Evolutionary conservation across 208 protist species (phyloP).

Genomic region (Trichomonas vaginalis): DNA sequence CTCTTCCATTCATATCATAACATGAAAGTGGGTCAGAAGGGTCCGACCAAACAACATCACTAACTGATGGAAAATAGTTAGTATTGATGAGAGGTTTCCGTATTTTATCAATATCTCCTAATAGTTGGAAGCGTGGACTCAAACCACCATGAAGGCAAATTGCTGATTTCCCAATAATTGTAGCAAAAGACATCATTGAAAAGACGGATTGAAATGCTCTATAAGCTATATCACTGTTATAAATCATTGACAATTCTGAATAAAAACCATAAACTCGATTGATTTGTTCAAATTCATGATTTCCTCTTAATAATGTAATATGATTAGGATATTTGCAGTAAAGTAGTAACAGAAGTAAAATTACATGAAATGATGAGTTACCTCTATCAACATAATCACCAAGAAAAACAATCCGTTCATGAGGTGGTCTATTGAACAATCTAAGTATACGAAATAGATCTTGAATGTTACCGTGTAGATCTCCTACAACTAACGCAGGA

Average conservation of each 20-base stretch:
- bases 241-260: constrained; percentile 60
- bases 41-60: constrained; percentile 62
- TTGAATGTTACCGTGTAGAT: neutral
- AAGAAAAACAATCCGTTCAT: neutral
- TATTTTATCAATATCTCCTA: constrained; percentile 66
- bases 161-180: constrained; percentile 50
- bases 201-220: constrained; percentile 94
- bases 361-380: neutral
- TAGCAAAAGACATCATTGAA: constrained; percentile 88
- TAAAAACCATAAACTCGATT: constrained; percentile 84
- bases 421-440: neutral
- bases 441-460: neutral
- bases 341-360: neutral
- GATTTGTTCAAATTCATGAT: constrained; percentile 75
- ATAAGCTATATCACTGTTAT: constrained; percentile 62
- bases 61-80: constrained; percentile 63
- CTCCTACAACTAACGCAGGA: neutral
- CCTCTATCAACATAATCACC: constrained; percentile 18
- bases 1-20: neutral
- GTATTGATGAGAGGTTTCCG: constrained; percentile 58
- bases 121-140: constrained; percentile 49
- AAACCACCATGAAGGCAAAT: constrained; percentile 65
- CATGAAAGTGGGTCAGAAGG: neutral
- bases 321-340: constrained; percentile 44
- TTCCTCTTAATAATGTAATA: constrained; percentile 87